A percentile compares a stretch with the other conserved stretches of the same genome.
phyloP scores from a whole-genome alignment of 768 basidiomycete species.

The Pleurotus tuoliensis region DNA sequence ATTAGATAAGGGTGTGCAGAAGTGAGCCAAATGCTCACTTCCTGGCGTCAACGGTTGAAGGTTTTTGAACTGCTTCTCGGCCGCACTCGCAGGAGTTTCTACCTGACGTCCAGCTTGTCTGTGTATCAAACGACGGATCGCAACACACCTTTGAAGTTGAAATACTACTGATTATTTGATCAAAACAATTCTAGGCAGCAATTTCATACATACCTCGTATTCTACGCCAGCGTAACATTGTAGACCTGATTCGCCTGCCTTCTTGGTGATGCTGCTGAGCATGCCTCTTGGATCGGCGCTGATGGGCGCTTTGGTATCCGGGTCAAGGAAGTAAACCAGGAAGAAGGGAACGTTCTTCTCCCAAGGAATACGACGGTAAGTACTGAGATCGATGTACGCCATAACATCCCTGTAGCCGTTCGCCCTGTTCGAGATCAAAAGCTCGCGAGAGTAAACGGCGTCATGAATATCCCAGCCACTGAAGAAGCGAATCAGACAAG shows the following conservation, averaged over 20 bases:
- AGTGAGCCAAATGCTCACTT: constrained; percentile 50
- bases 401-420: constrained; percentile 92
- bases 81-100: constrained; percentile 79
- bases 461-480: constrained; percentile 96
- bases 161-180: constrained; percentile 50
- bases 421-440: constrained; percentile 83
- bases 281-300: constrained; percentile 85
- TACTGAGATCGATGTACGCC: constrained; percentile 82
- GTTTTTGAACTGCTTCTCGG: constrained; percentile 72
- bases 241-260: constrained; percentile 43
- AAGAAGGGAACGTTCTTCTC: constrained; percentile 92
- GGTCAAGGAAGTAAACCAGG: constrained; percentile 86
- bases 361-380: constrained; percentile 88
- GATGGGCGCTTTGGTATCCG: constrained; percentile 74
- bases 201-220: constrained; percentile 67
- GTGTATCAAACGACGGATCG: not conserved
- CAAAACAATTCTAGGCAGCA: not conserved
- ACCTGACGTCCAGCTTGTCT: constrained; percentile 9
- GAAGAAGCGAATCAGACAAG: not conserved
- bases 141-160: constrained; percentile 78
- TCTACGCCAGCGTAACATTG: constrained; percentile 85
- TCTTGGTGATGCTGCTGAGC: constrained; percentile 53
- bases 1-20: not conserved
- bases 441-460: constrained; percentile 74
- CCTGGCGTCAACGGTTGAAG: constrained; percentile 86